Evolutionary conservation across 2,329 filamentous ascomycete species (phyloP), one percentile per base, ranked within the genome.

Genomic region (Xylaria arbuscula): DNA sequence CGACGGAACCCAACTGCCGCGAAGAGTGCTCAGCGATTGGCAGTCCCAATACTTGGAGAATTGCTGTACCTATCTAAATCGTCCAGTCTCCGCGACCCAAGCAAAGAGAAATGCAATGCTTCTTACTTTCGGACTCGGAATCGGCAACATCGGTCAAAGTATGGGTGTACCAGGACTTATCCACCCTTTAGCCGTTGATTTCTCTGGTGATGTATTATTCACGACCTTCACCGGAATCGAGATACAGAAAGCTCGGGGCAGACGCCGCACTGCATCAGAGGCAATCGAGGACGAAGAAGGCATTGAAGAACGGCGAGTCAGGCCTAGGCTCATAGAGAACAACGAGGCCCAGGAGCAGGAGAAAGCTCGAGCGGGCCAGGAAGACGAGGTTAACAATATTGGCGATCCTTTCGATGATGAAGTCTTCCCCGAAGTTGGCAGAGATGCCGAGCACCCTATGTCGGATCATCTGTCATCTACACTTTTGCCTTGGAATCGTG

Each of bases 381-480:
- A 77, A 8, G 77, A 77, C 42, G 78, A 77, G 0, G 71, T 75
- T 40, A 48, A 68, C 40, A 64, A 76, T 36, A 38, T 72, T 28
- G 61, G 66, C 17, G 71, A 73, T 10, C 62, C 69, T 5, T 69
- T 71, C 53, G 59, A 32, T 32, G 63, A 72, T 13, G 66, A 68
- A n/a, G 68, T 57, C 40, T 64, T 62, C 24, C 72, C 72, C 2
- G 79, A 80, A 62, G 66, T 78, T 15, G 79, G 78, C 28, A 76
- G 79, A 79, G 88, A 92, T 50, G 91, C 87, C 0, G 87, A 84
- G 0, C 85, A 87, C 0, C 86, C 88, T 8, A 85, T 96, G 62
- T 87, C 88, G 4, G 92, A 97, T 67, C 87, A 90, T 62, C 86
- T 87, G 54, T 86, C 84, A 0, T 86, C 83, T 17, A 77, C 85